These are phyloP conservation scores for Crassisporium funariophilum DNA, from an alignment of 768 basidiomycete species.

Conservation along the genomic window DNA sequence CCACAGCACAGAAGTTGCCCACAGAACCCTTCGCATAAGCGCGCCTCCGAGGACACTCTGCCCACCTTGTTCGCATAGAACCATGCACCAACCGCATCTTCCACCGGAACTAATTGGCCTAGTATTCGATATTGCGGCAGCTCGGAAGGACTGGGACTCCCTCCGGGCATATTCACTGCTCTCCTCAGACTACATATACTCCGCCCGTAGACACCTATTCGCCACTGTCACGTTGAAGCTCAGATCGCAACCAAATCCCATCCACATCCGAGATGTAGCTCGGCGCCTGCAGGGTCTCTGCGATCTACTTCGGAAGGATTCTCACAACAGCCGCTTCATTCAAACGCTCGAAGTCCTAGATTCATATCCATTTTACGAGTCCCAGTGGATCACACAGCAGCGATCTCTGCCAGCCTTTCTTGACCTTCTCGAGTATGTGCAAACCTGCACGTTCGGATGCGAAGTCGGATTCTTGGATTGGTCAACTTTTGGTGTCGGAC, in stretches of 20 bases:
- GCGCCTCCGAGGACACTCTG: no score
- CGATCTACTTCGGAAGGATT: constrained; percentile 12
- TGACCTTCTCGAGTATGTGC: constrained; percentile 9
- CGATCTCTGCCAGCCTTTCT: constrained; percentile 11
- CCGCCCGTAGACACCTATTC: constrained; percentile 14
- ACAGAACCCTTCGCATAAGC: no score
- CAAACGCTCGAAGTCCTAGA: constrained; percentile 17
- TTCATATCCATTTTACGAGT: constrained; percentile 22
- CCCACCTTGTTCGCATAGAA: no score
- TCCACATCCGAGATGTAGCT: constrained; percentile 16
- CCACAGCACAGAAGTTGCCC: no score
- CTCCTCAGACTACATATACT: constrained; percentile 8
- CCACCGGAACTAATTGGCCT: constrained; percentile 18
- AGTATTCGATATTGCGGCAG: constrained; percentile 14
- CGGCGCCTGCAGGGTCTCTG: constrained; percentile 20
- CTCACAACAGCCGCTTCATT: constrained; percentile 9
- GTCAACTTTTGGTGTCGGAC: constrained; percentile 7
- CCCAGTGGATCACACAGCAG: constrained; percentile 22
- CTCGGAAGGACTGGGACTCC: constrained; percentile 12
- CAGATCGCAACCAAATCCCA: constrained; percentile 11
- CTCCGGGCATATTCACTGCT: constrained; percentile 13
- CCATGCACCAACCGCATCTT: constrained; percentile 3
- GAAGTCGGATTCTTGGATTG: constrained; percentile 21
- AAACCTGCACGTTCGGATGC: constrained; percentile 15
- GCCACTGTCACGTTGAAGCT: constrained; percentile 13